Conservation (phyloP, 202 grass and related monocot genomes). For the Schoenoplectus tabernaemontani region DNA sequence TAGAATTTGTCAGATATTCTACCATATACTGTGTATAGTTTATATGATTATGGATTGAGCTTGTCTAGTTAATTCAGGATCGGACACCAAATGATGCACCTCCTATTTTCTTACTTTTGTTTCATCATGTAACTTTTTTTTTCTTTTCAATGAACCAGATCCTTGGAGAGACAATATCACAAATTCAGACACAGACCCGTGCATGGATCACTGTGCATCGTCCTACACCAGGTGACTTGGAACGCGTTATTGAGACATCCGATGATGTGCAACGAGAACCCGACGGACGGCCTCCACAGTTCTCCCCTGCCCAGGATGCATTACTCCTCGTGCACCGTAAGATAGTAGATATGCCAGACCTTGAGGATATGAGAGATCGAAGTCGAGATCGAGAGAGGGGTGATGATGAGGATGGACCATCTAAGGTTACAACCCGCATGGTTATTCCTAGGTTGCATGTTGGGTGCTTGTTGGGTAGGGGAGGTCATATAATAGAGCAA, state of each 20-base stretch:
- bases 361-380: constrained; percentile 32
- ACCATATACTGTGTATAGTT: not conserved
- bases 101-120: not conserved
- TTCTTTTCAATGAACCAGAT: not conserved
- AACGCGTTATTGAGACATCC: constrained; percentile 62
- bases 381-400: constrained; percentile 1
- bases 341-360: constrained; percentile 62
- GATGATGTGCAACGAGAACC: constrained; percentile 46
- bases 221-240: constrained; percentile 49
- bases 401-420: constrained; percentile 61
- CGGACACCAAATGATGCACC: not conserved
- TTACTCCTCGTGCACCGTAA: constrained; percentile 64
- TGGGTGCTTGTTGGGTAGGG: constrained; percentile 80
- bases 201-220: constrained; percentile 71
- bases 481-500: constrained; percentile 95
- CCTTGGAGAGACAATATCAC: constrained; percentile 6
- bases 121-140: not conserved
- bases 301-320: constrained; percentile 90
- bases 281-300: constrained; percentile 63
- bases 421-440: constrained; percentile 65
- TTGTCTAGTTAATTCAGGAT: not conserved
- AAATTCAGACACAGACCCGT: constrained; percentile 53
- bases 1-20: not conserved
- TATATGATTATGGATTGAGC: not conserved
- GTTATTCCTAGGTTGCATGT: constrained; percentile 75